A percentile compares a stretch with the other conserved stretches of the same genome.
Conservation (phyloP, 805 yeast genomes). For the Saccharomyces kudriavzevii region DNA sequence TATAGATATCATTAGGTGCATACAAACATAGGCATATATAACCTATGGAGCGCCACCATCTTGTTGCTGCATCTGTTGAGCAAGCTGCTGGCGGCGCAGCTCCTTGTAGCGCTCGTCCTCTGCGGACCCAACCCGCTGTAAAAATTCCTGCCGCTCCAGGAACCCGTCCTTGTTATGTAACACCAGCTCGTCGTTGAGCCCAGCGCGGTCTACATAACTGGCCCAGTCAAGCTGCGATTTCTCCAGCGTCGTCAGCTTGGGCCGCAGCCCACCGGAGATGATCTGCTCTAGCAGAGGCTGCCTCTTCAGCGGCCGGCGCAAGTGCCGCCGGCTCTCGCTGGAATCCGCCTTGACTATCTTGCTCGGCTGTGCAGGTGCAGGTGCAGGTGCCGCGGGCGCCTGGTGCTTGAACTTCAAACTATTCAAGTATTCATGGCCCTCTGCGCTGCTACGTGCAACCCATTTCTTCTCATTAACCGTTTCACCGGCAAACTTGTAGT, state of each 20-base stretch:
- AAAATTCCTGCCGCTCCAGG: conserved; percentile 83
- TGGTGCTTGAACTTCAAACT: conserved; percentile 39
- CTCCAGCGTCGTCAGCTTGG: conserved; percentile 83
- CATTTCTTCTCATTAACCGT: conserved; percentile 65
- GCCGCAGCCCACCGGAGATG: conserved; percentile 55
- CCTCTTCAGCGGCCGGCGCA: conserved; percentile 57
- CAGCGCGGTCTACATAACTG: conserved; percentile 78
- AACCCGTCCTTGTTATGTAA: conserved; percentile 84
- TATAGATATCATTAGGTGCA: no score
- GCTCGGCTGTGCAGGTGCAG: conserved; percentile 1
- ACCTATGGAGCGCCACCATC: neutral
- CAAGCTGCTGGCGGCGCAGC: conserved; percentile 31
- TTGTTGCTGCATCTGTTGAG: conserved; percentile 19
- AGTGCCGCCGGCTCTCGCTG: conserved; percentile 20
- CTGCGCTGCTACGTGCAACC: conserved; percentile 74
- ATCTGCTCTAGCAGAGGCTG: conserved; percentile 73
- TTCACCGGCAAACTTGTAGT: conserved; percentile 87
- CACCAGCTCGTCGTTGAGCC: conserved; percentile 73
- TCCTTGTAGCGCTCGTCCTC: conserved; percentile 35
- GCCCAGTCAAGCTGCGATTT: conserved; percentile 95
- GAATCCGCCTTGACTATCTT: conserved; percentile 12
- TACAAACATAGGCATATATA: neutral
- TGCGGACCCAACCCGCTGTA: conserved; percentile 56
- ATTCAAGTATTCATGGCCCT: conserved; percentile 72
- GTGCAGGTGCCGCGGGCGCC: conserved; percentile 4